A percentile compares a stretch with the other conserved stretches of the same genome.
Evolutionary conservation across 257 asterid species (phyloP).

Genomic region (Handroanthus guayacan): DNA sequence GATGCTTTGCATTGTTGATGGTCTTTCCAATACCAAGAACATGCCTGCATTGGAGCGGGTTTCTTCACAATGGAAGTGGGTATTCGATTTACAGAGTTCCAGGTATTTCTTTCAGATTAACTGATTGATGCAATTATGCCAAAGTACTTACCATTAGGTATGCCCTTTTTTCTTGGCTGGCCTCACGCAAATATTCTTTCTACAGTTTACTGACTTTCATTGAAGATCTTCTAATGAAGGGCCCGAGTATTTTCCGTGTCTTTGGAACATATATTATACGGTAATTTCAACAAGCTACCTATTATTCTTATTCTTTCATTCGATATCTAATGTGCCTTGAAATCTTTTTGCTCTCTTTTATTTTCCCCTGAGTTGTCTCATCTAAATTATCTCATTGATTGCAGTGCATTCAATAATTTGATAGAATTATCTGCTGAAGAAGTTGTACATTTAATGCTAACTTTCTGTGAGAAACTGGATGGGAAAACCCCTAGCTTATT

Average conservation of each 20-base stretch:
- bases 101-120: slow-evolving; percentile 59
- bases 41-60: slow-evolving; percentile 47
- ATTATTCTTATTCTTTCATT: slow-evolving; percentile 7
- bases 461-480: slow-evolving; percentile 69
- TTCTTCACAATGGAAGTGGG: slow-evolving; percentile 62
- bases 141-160: slow-evolving; percentile 3
- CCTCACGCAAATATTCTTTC: slow-evolving; percentile 33
- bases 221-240: slow-evolving; percentile 64
- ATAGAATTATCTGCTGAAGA: slow-evolving; percentile 64
- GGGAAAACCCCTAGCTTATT: slow-evolving; percentile 48
- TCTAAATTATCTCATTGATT: slow-evolving; percentile 40
- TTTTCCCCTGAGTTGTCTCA: not conserved
- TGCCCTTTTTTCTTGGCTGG: slow-evolving; percentile 28
- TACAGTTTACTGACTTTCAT: slow-evolving; percentile 74
- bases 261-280: slow-evolving; percentile 66
- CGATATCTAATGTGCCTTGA: slow-evolving; percentile 11
- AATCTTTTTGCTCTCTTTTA: not conserved
- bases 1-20: slow-evolving; percentile 69
- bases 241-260: slow-evolving; percentile 47
- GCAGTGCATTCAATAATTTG: slow-evolving; percentile 81
- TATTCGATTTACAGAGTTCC: slow-evolving; percentile 64
- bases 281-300: slow-evolving; percentile 45
- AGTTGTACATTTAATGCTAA: slow-evolving; percentile 62
- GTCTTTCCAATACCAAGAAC: slow-evolving; percentile 55
- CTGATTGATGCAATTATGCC: slow-evolving; percentile 28